Conservation (phyloP, 1,284 basidiomycete genomes). For the Bondarzewia mesenterica region DNA sequence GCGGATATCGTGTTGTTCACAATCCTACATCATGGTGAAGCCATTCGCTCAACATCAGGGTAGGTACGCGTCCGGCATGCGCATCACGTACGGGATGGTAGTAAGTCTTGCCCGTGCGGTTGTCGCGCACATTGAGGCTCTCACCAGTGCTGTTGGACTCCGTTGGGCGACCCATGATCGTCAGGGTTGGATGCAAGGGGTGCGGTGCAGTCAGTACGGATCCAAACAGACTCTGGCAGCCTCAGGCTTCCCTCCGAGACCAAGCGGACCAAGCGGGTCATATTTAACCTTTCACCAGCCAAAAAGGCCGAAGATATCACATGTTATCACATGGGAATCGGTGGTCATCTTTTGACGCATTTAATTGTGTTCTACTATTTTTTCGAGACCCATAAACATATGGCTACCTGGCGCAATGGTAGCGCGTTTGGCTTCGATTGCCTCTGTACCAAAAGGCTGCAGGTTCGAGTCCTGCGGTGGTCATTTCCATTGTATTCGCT, state of each 20-base stretch:
- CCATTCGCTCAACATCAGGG: not conserved
- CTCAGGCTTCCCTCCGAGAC: too few relatives aligned
- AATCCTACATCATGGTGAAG: conserved; percentile 38
- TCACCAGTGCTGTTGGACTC: conserved; percentile 24
- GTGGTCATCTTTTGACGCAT: too few relatives aligned
- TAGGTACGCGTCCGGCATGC: conserved; percentile 1
- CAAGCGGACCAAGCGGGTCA: too few relatives aligned
- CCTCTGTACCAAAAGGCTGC: conserved; percentile 80
- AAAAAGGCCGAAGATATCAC: too few relatives aligned
- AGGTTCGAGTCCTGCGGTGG: conserved; percentile 86
- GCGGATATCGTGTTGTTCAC: conserved; percentile 71
- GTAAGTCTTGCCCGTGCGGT: conserved; percentile 77
- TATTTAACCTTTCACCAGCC: too few relatives aligned
- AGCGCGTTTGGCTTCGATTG: conserved; percentile 85
- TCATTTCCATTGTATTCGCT: too few relatives aligned
- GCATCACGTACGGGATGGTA: conserved; percentile 58
- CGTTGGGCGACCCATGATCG: conserved; percentile 39
- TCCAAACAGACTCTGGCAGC: too few relatives aligned
- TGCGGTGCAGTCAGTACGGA: too few relatives aligned
- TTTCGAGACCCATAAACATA: too few relatives aligned
- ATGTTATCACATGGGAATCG: too few relatives aligned
- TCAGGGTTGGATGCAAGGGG: not conserved
- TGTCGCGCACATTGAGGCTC: conserved; percentile 66
- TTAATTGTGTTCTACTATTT: too few relatives aligned
- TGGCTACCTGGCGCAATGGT: conserved; percentile 74